phyloP scores from a whole-genome alignment of 257 asterid species.

The Nicotiana sylvestris region DNA sequence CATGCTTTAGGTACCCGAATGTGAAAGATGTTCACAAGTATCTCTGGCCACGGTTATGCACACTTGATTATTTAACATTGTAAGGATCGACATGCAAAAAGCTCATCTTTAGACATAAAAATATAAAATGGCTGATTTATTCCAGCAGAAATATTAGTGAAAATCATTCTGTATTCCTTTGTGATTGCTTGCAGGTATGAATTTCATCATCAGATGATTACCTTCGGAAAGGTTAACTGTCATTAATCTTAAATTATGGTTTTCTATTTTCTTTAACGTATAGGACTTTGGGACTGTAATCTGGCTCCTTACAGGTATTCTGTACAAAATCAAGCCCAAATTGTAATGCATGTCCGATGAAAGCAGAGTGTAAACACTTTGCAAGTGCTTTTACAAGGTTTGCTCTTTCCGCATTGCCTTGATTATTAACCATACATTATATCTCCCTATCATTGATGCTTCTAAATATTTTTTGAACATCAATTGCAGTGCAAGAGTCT shows the following conservation, averaged over 20 bases:
- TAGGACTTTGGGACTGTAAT: not conserved
- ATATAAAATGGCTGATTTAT: not conserved
- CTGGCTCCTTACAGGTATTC: constrained; percentile 47
- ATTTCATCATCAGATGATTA: constrained; percentile 44
- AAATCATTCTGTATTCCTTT: not conserved
- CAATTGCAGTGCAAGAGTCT: constrained; percentile 27
- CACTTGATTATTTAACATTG: constrained; percentile 14
- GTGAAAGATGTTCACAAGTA: constrained; percentile 44
- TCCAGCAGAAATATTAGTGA: constrained; percentile 1
- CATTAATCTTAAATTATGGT: not conserved
- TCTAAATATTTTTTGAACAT: not conserved
- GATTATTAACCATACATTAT: not conserved
- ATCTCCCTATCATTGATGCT: not conserved
- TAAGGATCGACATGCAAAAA: constrained; percentile 19
- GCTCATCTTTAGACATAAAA: not conserved
- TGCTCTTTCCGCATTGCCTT: not conserved
- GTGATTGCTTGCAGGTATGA: constrained; percentile 38
- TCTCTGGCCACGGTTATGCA: constrained; percentile 48
- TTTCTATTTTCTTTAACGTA: not conserved
- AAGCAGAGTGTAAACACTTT: constrained; percentile 73
- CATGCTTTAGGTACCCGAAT: constrained; percentile 37
- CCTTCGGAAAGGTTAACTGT: constrained; percentile 46
- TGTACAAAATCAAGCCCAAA: constrained; percentile 80
- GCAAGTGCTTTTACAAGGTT: constrained; percentile 81
- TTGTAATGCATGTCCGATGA: constrained; percentile 84